A percentile compares a stretch with the other conserved stretches of the same genome.
Evolutionary conservation across 805 yeast species (phyloP).

Genomic region (Priceomyces fermenticarens): DNA sequence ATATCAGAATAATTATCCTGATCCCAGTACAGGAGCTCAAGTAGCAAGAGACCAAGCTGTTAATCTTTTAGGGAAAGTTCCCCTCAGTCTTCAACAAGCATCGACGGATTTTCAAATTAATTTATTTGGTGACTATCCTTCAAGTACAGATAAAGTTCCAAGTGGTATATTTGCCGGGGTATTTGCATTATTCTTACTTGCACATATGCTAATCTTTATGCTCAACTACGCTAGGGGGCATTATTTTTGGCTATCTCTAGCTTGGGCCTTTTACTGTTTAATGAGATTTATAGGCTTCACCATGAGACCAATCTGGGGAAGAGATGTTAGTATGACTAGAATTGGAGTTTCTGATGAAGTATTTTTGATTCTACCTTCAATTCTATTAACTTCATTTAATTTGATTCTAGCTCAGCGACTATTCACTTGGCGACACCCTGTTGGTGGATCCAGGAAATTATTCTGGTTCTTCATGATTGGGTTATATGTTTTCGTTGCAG

Average conservation of each 20-base stretch:
- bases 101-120: conserved; percentile 41
- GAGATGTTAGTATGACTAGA: conserved; percentile 42
- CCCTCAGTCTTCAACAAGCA: conserved; percentile 34
- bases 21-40: conserved; percentile 27
- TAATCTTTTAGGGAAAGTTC: conserved; percentile 25
- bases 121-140: conserved; percentile 63
- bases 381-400: conserved; percentile 57
- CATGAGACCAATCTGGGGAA: conserved; percentile 57
- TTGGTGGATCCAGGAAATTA: conserved; percentile 50
- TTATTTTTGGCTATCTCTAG: conserved; percentile 53
- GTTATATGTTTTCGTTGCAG: conserved; percentile 52
- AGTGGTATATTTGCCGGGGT: conserved; percentile 54
- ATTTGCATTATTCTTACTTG: conserved; percentile 46
- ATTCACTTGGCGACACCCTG: conserved; percentile 77
- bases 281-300: conserved; percentile 59
- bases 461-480: conserved; percentile 52
- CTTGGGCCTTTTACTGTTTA: conserved; percentile 51
- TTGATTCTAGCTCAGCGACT: conserved; percentile 68
- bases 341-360: conserved; percentile 58
- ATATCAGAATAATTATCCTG: conserved; percentile 21
- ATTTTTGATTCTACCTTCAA: conserved; percentile 54
- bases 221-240: conserved; percentile 56
- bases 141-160: conserved; percentile 53
- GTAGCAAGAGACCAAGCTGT: conserved; percentile 25
- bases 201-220: conserved; percentile 45